Evolutionary conservation across 2,329 filamentous ascomycete genomes (phyloP).

Genomic region (Aureobasidium pullulans): DNA sequence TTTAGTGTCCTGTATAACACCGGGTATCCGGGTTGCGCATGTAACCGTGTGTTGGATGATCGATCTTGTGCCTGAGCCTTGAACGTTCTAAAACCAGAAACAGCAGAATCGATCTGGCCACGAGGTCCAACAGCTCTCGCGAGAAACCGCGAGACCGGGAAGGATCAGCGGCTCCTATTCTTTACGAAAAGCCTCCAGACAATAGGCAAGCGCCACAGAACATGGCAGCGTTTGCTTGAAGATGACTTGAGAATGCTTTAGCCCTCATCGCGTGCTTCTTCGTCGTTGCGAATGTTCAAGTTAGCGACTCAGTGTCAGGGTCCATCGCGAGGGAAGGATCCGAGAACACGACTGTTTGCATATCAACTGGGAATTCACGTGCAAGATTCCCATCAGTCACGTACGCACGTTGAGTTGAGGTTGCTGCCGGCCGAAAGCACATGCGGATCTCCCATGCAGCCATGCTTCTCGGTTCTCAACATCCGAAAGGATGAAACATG

Average conservation of each 20-base stretch:
- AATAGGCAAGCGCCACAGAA: slow-evolving; percentile 2
- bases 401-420: background rate
- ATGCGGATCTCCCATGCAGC: background rate
- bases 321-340: background rate
- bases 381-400: background rate
- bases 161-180: background rate
- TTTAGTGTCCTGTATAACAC: background rate
- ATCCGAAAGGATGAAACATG: background rate
- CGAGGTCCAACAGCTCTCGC: background rate
- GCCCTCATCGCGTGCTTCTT: background rate
- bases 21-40: background rate
- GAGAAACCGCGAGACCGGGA: background rate
- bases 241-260: background rate
- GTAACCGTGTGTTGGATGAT: background rate
- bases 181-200: background rate
- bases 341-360: background rate
- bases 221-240: background rate
- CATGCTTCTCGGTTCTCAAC: background rate
- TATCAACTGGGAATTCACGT: background rate
- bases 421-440: background rate
- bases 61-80: background rate
- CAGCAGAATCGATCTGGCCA: background rate
- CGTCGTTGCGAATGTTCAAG: background rate
- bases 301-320: background rate
- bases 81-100: background rate